phyloP scores from a whole-genome alignment of 345 rosid species.

The Gossypium thurberi region DNA sequence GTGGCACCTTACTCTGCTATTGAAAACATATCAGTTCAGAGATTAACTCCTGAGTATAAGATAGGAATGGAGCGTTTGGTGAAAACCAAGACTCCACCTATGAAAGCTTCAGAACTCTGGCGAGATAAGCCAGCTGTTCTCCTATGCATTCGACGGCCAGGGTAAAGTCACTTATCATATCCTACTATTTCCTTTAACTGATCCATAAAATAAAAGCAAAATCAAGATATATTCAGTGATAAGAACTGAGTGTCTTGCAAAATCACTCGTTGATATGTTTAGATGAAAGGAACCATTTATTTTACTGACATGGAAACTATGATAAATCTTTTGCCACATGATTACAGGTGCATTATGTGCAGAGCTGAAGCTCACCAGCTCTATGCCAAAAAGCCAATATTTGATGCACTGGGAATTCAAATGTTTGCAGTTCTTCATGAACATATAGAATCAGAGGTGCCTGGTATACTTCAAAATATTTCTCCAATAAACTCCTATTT shows the following conservation, averaged over 20 bases:
- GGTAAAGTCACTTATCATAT: slow-evolving; percentile 26
- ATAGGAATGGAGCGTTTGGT: slow-evolving; percentile 49
- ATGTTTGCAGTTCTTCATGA: slow-evolving; percentile 59
- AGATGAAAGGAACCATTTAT: not conserved
- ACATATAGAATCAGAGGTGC: slow-evolving; percentile 56
- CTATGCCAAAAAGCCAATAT: slow-evolving; percentile 50
- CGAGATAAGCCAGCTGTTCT: slow-evolving; percentile 50
- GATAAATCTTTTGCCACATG: not conserved
- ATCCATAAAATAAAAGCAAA: not conserved
- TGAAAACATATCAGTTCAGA: slow-evolving; percentile 45
- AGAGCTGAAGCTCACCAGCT: slow-evolving; percentile 70
- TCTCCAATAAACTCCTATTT: slow-evolving; percentile 5
- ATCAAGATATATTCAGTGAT: not conserved
- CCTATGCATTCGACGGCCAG: slow-evolving; percentile 58
- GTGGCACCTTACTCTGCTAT: slow-evolving; percentile 44
- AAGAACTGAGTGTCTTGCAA: not conserved
- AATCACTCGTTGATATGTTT: not conserved
- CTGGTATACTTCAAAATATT: slow-evolving; percentile 3
- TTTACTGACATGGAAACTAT: not conserved
- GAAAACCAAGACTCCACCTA: slow-evolving; percentile 46
- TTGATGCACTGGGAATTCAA: slow-evolving; percentile 56
- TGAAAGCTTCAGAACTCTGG: slow-evolving; percentile 59
- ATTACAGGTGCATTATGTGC: slow-evolving; percentile 62
- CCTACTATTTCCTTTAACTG: not conserved
- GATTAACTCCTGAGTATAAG: slow-evolving; percentile 49